These are phyloP conservation scores for Tylopilus subfusipes DNA, from an alignment of 768 basidiomycete genomes.

Conservation along the genomic window DNA sequence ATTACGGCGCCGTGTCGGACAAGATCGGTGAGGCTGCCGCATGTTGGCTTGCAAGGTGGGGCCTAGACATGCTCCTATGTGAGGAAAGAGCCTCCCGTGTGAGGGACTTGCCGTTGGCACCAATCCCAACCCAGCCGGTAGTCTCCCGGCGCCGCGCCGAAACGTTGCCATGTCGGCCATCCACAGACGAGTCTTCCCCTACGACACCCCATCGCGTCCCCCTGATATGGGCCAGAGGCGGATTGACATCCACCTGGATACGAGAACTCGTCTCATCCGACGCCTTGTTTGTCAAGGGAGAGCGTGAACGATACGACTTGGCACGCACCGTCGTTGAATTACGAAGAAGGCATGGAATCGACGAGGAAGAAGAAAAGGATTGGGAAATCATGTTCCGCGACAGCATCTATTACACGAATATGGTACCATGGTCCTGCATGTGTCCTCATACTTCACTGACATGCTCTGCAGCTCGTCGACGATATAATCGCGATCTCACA, in stretches of 20 bases:
- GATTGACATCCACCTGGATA: slow-evolving; percentile 71
- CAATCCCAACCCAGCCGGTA: slow-evolving; percentile 15
- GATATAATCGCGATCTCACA: slow-evolving; percentile 71
- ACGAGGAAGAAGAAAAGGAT: slow-evolving; percentile 62
- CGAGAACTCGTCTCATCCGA: slow-evolving; percentile 73
- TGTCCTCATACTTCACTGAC: neutral
- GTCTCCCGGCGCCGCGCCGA: slow-evolving; percentile 28
- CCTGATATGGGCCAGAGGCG: slow-evolving; percentile 69
- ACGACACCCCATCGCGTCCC: slow-evolving; percentile 35
- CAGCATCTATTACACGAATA: slow-evolving; percentile 83
- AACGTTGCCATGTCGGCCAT: slow-evolving; percentile 27
- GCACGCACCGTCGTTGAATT: slow-evolving; percentile 75
- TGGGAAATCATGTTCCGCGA: slow-evolving; percentile 68
- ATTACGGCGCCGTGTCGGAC: slow-evolving; percentile 85
- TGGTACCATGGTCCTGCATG: slow-evolving; percentile 48
- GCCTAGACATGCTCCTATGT: slow-evolving; percentile 64
- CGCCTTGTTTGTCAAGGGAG: slow-evolving; percentile 72
- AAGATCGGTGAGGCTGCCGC: slow-evolving; percentile 89
- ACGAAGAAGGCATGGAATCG: slow-evolving; percentile 51
- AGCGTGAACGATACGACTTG: slow-evolving; percentile 77
- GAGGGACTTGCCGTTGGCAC: slow-evolving; percentile 16
- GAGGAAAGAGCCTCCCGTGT: slow-evolving; percentile 43
- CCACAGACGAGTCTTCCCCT: slow-evolving; percentile 11
- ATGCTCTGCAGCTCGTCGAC: slow-evolving; percentile 59
- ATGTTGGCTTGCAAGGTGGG: slow-evolving; percentile 89